Evolutionary conservation across 352 stramenopile species (phyloP).

Genomic region (Phytophthora pini): DNA sequence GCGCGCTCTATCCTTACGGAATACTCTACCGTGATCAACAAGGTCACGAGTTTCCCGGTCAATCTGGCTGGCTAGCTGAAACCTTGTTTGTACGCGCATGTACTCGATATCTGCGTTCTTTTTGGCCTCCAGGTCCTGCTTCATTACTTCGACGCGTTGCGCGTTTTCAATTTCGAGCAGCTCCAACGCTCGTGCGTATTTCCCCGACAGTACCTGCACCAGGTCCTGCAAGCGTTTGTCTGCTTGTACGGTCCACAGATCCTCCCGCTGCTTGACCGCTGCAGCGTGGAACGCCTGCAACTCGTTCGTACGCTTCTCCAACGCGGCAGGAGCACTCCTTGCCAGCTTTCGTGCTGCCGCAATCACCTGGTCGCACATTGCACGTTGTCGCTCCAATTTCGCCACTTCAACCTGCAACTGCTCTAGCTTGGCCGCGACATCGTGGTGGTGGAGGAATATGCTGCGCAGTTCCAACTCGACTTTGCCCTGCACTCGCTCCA

Average conservation of each 20-base stretch:
- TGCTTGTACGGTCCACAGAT: slow-evolving; percentile 37
- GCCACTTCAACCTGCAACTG: slow-evolving; percentile 24
- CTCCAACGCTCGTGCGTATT: slow-evolving; percentile 32
- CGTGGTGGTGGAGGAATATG: slow-evolving; percentile 40
- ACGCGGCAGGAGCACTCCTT: slow-evolving; percentile 16
- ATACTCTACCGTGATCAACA: not conserved
- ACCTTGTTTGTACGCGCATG: slow-evolving; percentile 40
- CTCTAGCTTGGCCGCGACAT: slow-evolving; percentile 34
- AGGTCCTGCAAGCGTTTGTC: slow-evolving; percentile 35
- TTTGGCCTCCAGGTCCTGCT: slow-evolving; percentile 36
- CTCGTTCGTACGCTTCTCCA: slow-evolving; percentile 33
- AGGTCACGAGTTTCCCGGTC: slow-evolving; percentile 29
- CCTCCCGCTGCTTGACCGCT: slow-evolving; percentile 40
- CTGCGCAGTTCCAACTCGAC: slow-evolving; percentile 46
- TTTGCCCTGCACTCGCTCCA: slow-evolving; percentile 40
- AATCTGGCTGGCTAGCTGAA: slow-evolving; percentile 46
- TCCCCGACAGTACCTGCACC: slow-evolving; percentile 23
- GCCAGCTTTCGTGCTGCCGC: slow-evolving; percentile 30
- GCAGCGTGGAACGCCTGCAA: slow-evolving; percentile 40
- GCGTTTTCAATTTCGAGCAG: slow-evolving; percentile 33
- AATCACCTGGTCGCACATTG: slow-evolving; percentile 47
- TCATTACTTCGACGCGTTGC: slow-evolving; percentile 31
- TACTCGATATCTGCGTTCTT: slow-evolving; percentile 50
- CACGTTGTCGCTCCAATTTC: slow-evolving; percentile 14
- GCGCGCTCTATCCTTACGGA: not conserved